These are phyloP conservation scores for Pleoardoris graminearum DNA, from an alignment of 2,329 filamentous ascomycete species.

Conservation along the genomic window DNA sequence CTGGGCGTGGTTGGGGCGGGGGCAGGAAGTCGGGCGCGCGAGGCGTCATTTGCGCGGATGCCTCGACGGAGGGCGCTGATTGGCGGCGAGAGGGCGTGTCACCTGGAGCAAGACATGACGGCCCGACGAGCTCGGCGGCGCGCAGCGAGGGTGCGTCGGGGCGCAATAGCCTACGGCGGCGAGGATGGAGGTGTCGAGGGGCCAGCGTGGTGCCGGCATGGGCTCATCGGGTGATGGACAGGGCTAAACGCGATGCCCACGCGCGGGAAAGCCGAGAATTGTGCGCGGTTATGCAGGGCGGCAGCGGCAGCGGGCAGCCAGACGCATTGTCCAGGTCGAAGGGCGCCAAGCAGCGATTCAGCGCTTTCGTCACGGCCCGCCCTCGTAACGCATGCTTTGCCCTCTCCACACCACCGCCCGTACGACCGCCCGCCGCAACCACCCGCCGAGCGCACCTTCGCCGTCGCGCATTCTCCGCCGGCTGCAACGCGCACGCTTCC, in stretches of 20 bases:
- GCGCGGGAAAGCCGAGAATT: neutral
- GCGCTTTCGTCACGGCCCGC: conserved; percentile 8
- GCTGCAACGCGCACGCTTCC: neutral
- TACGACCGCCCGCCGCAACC: neutral
- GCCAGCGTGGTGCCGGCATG: neutral
- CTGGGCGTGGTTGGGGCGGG: conserved; percentile 19
- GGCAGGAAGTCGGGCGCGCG: conserved; percentile 26
- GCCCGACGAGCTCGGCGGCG: neutral
- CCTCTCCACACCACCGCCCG: neutral
- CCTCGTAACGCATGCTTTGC: neutral
- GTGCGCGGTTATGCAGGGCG: conserved; percentile 9
- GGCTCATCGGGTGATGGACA: conserved; percentile 1
- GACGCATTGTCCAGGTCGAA: too few relatives aligned
- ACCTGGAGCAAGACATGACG: conserved; percentile 28
- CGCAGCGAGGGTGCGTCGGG: neutral
- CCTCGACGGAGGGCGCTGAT: conserved; percentile 27
- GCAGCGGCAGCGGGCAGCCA: conserved; percentile 1
- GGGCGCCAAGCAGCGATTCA: neutral
- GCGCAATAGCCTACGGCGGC: neutral
- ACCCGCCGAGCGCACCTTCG: neutral
- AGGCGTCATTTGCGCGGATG: conserved; percentile 35
- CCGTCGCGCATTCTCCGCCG: neutral
- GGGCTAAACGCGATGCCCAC: neutral
- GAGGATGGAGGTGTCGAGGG: conserved; percentile 1
- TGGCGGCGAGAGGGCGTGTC: conserved; percentile 26